Evolutionary conservation across 2,329 filamentous ascomycete genomes (phyloP).

Genomic region (Pseudogymnoascus sp.): DNA sequence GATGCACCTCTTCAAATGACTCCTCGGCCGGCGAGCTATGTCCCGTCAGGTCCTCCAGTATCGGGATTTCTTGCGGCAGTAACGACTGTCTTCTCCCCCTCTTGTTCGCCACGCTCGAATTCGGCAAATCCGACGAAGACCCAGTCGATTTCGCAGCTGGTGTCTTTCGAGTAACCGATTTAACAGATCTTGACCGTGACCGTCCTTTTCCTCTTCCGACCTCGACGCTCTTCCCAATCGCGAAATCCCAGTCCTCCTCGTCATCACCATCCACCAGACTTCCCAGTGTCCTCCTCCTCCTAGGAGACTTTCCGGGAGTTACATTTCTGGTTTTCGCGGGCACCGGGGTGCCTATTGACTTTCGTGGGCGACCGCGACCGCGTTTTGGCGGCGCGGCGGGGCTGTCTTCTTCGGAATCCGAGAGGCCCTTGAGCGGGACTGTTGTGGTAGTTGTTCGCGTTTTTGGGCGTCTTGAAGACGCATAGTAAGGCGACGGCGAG

Average conservation of each 20-base stretch:
- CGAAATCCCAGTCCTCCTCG: conserved; percentile 18
- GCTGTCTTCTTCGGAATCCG: conserved; percentile 23
- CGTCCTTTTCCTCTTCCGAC: conserved; percentile 19
- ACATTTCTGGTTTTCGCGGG: conserved; percentile 22
- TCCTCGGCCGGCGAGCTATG: not conserved
- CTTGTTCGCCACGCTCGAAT: conserved; percentile 15
- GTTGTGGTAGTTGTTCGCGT: conserved; percentile 26
- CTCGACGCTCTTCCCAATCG: conserved; percentile 18
- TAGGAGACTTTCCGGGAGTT: conserved; percentile 19
- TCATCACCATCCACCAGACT: conserved; percentile 21
- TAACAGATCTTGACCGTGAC: conserved; percentile 23
- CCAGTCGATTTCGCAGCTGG: conserved; percentile 9
- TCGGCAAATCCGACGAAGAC: conserved; percentile 5
- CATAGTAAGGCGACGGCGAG: conserved; percentile 15
- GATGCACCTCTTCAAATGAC: not conserved
- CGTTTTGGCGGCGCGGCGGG: conserved; percentile 30
- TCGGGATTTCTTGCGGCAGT: conserved; percentile 14
- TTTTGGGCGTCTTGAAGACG: conserved; percentile 16
- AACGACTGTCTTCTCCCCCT: conserved; percentile 17
- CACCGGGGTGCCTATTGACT: conserved; percentile 32
- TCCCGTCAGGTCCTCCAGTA: conserved; percentile 9
- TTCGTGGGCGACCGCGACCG: conserved; percentile 34
- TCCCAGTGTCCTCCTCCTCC: conserved; percentile 22
- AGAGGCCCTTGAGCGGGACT: conserved; percentile 26
- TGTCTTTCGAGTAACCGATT: conserved; percentile 16